Evolutionary conservation across 306 rosid genomes (phyloP), one percentile per base, ranked within the genome.

Genomic region (Acacia melanoxylon): DNA sequence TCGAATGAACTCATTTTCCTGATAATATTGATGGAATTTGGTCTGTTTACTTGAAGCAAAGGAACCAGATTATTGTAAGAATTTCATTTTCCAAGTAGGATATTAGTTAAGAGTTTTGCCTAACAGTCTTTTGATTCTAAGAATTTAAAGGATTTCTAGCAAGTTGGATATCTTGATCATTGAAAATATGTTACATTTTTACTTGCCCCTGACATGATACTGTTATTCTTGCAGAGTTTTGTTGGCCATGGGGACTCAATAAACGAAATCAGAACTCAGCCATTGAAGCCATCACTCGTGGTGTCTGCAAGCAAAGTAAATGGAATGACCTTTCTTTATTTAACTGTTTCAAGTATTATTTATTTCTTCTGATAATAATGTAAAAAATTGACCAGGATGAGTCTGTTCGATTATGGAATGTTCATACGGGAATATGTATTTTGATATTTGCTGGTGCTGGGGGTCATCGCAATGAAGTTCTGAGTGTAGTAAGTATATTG

Each of bases 381-480:
- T 84, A 73, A 76, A 75, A 45, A 63, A 59, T 72, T 90, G 73
- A 80, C 58, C 90, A 95, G 98, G 99, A 95, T 71, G 99, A 95
- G 78, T 95, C 99, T 75, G 91, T 95, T 79, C 97, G 98, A n/a
- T 75, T 95, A 71, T 95, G 99, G 99, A 95, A 95, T 83, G 89
- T 87, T 73, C 98, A 91, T 78, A 93, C 97, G 17, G 99, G 99
- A 62, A 85, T 95, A 86, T 95, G 98, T 81, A 83, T 95, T 87
- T 86, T 95, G 91, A 83, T 95, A 85, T 93, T 95, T 77, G 88
- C 98, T 65, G 98, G 99, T 84, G 98, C 99, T 78, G 94, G 99
- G 20, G 99, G 99, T 65, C 99, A 95, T 86, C 97, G 97, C 48
- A 92, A 95, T 88, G 99, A 95, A 85, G 98, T 95, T 79, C 86